Conservation (phyloP, 2,329 filamentous ascomycete species). For the Epichloe elymi region DNA sequence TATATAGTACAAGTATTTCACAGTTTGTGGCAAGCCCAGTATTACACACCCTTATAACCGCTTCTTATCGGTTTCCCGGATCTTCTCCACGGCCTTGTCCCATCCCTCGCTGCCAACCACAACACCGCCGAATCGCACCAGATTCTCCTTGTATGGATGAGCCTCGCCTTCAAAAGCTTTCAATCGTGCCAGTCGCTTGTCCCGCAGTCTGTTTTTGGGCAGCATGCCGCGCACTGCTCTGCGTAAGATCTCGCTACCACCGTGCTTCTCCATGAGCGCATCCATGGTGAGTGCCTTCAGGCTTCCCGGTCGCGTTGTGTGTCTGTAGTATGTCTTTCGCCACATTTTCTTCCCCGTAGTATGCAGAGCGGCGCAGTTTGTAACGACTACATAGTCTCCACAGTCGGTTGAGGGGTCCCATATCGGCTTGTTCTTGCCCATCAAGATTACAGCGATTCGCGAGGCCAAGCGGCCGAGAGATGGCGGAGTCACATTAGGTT, state of each 20-base stretch:
- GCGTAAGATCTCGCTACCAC: conserved; percentile 79
- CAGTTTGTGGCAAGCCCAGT: neutral
- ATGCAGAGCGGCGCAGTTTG: conserved; percentile 74
- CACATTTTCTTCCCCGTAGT: conserved; percentile 83
- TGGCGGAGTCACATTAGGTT: conserved; percentile 48
- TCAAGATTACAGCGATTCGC: conserved; percentile 72
- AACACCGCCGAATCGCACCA: conserved; percentile 58
- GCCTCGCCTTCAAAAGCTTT: conserved; percentile 92
- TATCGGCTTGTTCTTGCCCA: conserved; percentile 99
- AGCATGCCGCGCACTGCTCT: conserved; percentile 94
- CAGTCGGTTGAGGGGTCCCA: conserved; percentile 96
- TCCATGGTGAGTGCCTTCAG: conserved; percentile 90
- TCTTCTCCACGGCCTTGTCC: conserved; percentile 35
- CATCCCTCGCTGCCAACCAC: conserved; percentile 40
- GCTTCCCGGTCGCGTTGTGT: conserved; percentile 80
- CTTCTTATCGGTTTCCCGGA: conserved; percentile 34
- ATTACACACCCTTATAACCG: conserved; percentile 29
- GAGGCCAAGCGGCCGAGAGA: conserved; percentile 84
- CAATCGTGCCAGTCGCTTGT: conserved; percentile 73
- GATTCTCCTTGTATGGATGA: conserved; percentile 85
- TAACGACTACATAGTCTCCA: conserved; percentile 95
- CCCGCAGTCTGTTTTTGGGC: conserved; percentile 87
- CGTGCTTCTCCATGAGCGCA: conserved; percentile 83
- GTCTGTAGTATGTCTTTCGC: conserved; percentile 93
- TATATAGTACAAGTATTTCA: neutral